A percentile compares a stretch with the other conserved stretches of the same genome.
Conservation (phyloP, 108 stramenopile genomes). For the Cyclotella kingstonii region DNA sequence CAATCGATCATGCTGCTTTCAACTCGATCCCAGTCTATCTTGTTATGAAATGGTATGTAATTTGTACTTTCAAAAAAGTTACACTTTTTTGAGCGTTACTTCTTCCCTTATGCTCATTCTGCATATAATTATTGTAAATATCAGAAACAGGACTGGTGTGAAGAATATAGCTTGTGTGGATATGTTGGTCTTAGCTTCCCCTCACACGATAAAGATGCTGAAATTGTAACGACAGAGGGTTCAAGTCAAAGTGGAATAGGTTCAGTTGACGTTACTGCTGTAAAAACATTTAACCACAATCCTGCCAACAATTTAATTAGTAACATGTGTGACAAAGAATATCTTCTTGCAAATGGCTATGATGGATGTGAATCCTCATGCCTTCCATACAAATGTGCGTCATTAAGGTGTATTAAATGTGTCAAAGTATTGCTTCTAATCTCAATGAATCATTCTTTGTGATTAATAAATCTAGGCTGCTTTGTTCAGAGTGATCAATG, state of each 20-base stretch:
- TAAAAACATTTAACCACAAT: neutral
- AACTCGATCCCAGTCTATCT: conserved; percentile 10
- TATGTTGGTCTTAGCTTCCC: conserved; percentile 10
- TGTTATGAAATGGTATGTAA: conserved; percentile 28
- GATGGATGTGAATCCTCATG: neutral
- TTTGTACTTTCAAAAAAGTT: too few relatives aligned
- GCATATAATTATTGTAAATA: neutral
- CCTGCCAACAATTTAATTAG: too few relatives aligned
- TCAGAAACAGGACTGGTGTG: conserved; percentile 20
- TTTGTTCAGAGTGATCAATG: neutral
- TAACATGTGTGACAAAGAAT: conserved; percentile 1
- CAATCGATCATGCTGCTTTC: conserved; percentile 12
- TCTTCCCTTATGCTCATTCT: neutral
- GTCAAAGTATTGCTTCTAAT: neutral
- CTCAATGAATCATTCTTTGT: neutral
- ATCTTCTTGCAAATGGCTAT: neutral
- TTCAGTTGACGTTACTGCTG: neutral
- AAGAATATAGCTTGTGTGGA: conserved; percentile 16
- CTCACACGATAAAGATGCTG: neutral
- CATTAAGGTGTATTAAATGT: neutral
- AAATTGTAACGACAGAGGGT: neutral
- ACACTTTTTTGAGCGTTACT: neutral
- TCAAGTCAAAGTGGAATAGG: neutral
- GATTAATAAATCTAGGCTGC: conserved; percentile 1
- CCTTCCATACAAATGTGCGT: conserved; percentile 7